Conservation (phyloP, 352 stramenopile genomes). For the Globisporangium carolinianum region DNA sequence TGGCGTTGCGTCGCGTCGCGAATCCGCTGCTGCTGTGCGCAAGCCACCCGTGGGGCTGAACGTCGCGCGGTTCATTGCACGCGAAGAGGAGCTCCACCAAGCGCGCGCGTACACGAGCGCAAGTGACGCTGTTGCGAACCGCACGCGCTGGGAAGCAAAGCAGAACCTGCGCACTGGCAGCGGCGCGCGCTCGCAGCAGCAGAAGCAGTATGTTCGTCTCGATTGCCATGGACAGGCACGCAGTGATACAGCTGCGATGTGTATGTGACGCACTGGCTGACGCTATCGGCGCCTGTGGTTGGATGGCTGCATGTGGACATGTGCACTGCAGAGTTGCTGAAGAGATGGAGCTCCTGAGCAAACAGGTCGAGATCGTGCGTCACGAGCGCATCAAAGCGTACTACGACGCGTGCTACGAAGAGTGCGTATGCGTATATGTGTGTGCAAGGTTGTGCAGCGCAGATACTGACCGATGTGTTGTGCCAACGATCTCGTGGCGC, state of each 20-base stretch:
- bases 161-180: constrained; percentile 52
- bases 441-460: neutral
- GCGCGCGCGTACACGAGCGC: constrained; percentile 44
- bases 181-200: constrained; percentile 38
- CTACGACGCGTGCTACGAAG: constrained; percentile 69
- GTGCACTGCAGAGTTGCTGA: constrained; percentile 33
- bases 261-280: too few species aligned
- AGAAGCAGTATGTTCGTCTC: constrained; percentile 36
- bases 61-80: constrained; percentile 65
- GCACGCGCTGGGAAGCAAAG: constrained; percentile 71
- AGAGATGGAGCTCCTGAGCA: constrained; percentile 75
- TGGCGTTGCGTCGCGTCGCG: constrained; percentile 32
- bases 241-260: too few species aligned
- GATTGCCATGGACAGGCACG: too few species aligned
- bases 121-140: constrained; percentile 41
- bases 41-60: constrained; percentile 52
- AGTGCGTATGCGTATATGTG: constrained; percentile 20
- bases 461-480: too few species aligned
- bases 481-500: neutral
- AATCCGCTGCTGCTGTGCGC: constrained; percentile 17
- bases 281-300: too few species aligned
- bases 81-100: constrained; percentile 67
- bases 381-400: constrained; percentile 63
- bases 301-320: neutral
- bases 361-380: constrained; percentile 57